Conservation (phyloP, 2,329 filamentous ascomycete genomes). For the Exserohilum rostratum region DNA sequence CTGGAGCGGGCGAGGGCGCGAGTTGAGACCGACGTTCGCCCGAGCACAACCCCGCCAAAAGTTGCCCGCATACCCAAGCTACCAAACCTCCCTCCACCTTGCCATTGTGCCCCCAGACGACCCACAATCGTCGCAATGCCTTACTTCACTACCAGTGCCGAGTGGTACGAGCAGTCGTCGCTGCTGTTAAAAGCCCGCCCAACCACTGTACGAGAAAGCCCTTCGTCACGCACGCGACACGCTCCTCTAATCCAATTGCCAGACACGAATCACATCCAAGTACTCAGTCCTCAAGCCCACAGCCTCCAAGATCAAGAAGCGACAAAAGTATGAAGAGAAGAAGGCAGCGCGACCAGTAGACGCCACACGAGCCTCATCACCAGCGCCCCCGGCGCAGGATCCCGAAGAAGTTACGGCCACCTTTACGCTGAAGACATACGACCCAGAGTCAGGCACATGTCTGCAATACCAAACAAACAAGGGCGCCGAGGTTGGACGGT, state of each 20-base stretch:
- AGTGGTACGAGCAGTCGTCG: constrained; percentile 88
- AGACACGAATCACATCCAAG: constrained; percentile 92
- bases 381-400: constrained; percentile 31
- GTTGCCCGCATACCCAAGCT: constrained; percentile 23
- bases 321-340: constrained; percentile 41
- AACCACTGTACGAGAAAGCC: constrained; percentile 66
- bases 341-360: constrained; percentile 34
- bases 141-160: constrained; percentile 79
- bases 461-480: constrained; percentile 93
- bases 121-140: constrained; percentile 64
- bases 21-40: constrained; percentile 18
- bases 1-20: background rate
- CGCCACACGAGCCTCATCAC: constrained; percentile 35
- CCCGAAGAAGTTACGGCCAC: constrained; percentile 57
- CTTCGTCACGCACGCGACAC: constrained; percentile 13
- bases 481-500: constrained; percentile 82
- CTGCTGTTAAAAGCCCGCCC: constrained; percentile 87
- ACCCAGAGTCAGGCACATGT: constrained; percentile 78
- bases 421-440: constrained; percentile 87
- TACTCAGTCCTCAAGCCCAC: constrained; percentile 71
- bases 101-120: constrained; percentile 13
- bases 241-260: constrained; percentile 15
- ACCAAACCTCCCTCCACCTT: constrained; percentile 13
- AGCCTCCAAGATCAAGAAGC: constrained; percentile 41
- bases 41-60: constrained; percentile 37